Base-by-base conservation (phyloP, 257 asterid genomes). In the Solanum clarkiae region DNA sequence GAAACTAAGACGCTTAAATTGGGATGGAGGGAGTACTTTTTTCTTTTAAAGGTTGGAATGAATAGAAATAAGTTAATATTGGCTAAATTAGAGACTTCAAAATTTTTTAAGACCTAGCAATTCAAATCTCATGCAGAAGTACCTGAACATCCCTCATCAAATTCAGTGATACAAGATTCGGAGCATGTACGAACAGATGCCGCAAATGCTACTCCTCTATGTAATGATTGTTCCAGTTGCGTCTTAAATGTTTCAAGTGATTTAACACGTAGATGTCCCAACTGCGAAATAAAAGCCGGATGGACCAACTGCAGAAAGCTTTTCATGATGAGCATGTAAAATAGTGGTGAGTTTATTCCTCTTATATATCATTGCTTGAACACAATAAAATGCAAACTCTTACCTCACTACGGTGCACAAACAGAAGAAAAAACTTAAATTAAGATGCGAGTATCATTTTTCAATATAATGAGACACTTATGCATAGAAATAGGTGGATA, bases 101-200 rank as follows among this genome's bases (percentile, higher is more conserved):
- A 40, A 45, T n/a, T n/a, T 65, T 26, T 26, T 65, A 26, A 65
- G 44, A 65, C 57, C 24, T 13, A 4, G 20, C 81, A 47, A 49
- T 14, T 51, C 82, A 77, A 49, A 51, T 29, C 22, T 77, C 45
- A 77, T 77, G 62, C 51, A 74, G 24, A 75, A 36, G 85, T 84
- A 93, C 97, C 95, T 92, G 90, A 86, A 90, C 89, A 92, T 54
- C 92, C 92, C 75, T 56, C 83, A 63, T 92, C 95, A 86, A 93
- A 93, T 87, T 89, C 87, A 15, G 82, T 85, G 86, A 88, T 85
- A 45, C 90, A 84, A 75, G 89, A 88, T 70, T 74, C 87, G 32
- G 81, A 81, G 91, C 92, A 91, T 68, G 32, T 82, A 83, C 85
- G 88, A 86, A 91, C 92, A 55, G 92, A 88, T 69, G 90, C 89